Base-by-base conservation (phyloP, 2,329 filamentous ascomycete species). In the Ustilaginoidea virens region DNA sequence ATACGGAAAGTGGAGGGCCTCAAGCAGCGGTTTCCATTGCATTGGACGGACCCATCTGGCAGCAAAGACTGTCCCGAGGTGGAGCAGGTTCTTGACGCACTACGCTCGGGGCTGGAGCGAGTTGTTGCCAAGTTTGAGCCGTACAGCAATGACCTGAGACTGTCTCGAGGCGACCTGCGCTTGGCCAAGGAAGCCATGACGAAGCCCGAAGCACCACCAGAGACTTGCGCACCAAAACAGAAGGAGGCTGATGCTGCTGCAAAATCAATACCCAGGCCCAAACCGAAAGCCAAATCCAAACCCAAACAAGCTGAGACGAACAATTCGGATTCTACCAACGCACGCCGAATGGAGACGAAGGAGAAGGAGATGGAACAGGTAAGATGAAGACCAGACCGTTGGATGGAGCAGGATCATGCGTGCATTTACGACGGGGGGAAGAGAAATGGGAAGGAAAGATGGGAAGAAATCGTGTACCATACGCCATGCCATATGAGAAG, bases 11-110 rank as follows among this genome's bases (percentile, higher is more conserved):
- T 93, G 4, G 77, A 92, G 43, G 55, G 48, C 2, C 83, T 92
- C 45, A 63, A 73, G 38, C 49, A 51, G 6, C 53, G 43, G 3
- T 56, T 78, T 24, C 62, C 69, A 2, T 52, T 71, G 4, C 81
- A 90, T 51, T 92, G 82, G 82, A 86, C 80, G 2, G 85, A 93
- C 48, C 56, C 79, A 3, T 60, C 67, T 12, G 67, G 69, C 15
- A 48, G 46, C 20, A 63, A 58, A 31, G 58, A 69, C 24, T 61
- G 61, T 17, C 58, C 63, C 0, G 80, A 87, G 41, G 74, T 92
- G n/a, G 72, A 86, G 13, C 61, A 69, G 23, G 61, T 93, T 8
- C 39, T 82, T 25, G 55, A 63, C 11, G 68, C 70, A 11, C 47
- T 94, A 40, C 77, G 69, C 46, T 58, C 56, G 4, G 74, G 74